Percentiles rank a stretch among this genome's conserved stretches.
These are phyloP conservation scores for Solanum hybrid DNA, from an alignment of 305 asterid species.

Conservation along the genomic window DNA sequence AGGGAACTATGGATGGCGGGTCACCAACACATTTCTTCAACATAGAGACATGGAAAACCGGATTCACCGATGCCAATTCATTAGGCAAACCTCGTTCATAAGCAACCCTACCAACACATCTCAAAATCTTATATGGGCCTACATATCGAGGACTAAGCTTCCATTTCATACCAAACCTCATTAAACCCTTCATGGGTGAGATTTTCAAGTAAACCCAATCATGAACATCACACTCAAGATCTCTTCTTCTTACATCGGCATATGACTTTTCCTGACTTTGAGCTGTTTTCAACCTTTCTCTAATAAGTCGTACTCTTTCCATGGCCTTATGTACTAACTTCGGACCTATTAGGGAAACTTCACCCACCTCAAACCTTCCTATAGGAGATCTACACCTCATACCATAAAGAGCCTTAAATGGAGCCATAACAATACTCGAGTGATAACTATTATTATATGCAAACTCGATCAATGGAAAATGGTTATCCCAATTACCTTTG, in stretches of 20 bases:
- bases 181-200: neutral
- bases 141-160: neutral
- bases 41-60: neutral
- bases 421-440: neutral
- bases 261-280: neutral
- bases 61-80: neutral
- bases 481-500: neutral
- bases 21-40: neutral
- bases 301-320: neutral
- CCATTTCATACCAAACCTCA: neutral
- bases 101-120: neutral
- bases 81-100: neutral
- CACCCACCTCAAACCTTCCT: neutral
- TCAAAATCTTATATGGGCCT: neutral
- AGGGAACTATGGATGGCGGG: neutral
- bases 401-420: neutral
- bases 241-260: neutral
- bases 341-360: neutral
- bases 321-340: neutral
- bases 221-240: neutral
- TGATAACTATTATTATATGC: neutral
- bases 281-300: neutral
- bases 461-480: neutral
- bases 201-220: neutral
- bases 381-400: neutral